Base-by-base conservation (phyloP, 148 eudicot species). In the Salicornia ramosissima region DNA sequence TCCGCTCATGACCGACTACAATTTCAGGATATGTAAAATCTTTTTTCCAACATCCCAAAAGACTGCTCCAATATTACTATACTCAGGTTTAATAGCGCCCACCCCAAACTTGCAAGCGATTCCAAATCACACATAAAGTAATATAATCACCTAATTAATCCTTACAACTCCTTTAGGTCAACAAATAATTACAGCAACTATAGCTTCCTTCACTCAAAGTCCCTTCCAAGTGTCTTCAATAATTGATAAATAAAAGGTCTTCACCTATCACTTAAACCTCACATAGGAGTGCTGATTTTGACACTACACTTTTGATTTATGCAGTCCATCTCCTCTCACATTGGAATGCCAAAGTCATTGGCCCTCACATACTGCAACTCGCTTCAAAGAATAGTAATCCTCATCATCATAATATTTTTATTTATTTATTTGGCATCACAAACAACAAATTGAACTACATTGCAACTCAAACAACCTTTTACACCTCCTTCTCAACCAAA, bases 371-470 rank as follows among this genome's bases (percentile, higher is more conserved):
- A 52, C 11, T 52, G 2, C 16, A 10, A 16, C 50, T 46, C 50
- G 18, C 50, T 13, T 19, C 10, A 0, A 13, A 14, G 3, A 18
- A 5, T 19, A 49, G 19, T 1, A 49, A 49, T 49, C 0, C 53
- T 49, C 8, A 21, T 53, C 57, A 22, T 10, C 28, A 21, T 53
- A 53, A 50, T n/a, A n/a, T n/a, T n/a, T n/a, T n/a, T n/a, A n/a
- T n/a, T 21, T 6, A 21, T 0, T 56, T 56, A 22, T 54, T 13
- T 56, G 9, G 2, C 61, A 56, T 26, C 30, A 9, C 25, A n/a
- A n/a, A 36, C 16, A 61, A 61, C 25, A 36, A n/a, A 10, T 61
- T 36, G 28, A 61, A 61, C 47, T n/a, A 60, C 65, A 61, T 22
- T 39, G 19, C 7, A 58, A 16, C 8, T n/a, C 0, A 22, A 2